Evolutionary conservation across 2,329 filamentous ascomycete species (phyloP), one percentile per base, ranked within the genome.

Genomic region (Scorias spongiosa): DNA sequence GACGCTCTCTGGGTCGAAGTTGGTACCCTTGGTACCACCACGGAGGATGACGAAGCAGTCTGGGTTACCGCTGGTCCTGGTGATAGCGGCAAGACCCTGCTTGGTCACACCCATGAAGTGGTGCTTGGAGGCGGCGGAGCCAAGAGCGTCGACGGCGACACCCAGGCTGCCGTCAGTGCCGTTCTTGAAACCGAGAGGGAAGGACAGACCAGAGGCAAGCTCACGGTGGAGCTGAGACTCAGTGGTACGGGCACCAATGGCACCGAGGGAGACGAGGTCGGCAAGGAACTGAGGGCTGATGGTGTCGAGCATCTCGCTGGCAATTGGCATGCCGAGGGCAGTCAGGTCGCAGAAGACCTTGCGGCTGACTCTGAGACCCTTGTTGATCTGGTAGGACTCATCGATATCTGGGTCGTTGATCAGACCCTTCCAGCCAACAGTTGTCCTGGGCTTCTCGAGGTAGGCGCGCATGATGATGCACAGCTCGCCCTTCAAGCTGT

Each of bases 151-250:
- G 56, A 96, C 93, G 15, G 89, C 88, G 15, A 96, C 88, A 26
- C 78, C 79, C 45, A 98, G 70, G 55, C 82, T 86, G 37, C 91
- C 91, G 58, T 98, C 91, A 18, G 91, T 98, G 49, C 91, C 91
- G 66, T 98, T 98, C 78, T 98, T 98, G 81, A 95, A 98, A 47
- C 91, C 91, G 53, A 98, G 88, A 17, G 91, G 91, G 81, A 95
- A 96, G 46, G 85, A 93, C 43, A 96, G 75, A 55, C 91, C 91
- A 26, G 84, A 93, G 5, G 91, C 91, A 49, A 98, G 77, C 70
- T 98, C 91, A 50, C 91, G 82, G 69, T 98, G 91, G 52, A 96
- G 73, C 69, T 98, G 91, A 44, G 84, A 91, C 70, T 98, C 91
- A 41, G 91, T 98, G 38, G 91, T 98, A 53, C 91, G 79, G 38